phyloP scores from a whole-genome alignment of 768 basidiomycete genomes.

The Pisolithus sp. region DNA sequence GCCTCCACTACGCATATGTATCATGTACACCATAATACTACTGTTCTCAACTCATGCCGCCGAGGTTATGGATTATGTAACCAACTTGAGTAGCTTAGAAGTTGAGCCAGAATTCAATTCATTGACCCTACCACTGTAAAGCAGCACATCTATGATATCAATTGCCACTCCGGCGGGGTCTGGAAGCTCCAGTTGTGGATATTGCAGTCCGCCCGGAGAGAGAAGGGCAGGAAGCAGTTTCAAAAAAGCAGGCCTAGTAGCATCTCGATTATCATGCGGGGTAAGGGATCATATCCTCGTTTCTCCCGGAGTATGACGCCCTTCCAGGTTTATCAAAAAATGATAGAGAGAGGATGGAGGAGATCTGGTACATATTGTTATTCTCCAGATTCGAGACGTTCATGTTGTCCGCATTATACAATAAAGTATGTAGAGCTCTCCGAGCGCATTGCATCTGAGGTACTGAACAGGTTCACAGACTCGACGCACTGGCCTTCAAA shows the following conservation, averaged over 20 bases:
- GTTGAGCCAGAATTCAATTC: not conserved
- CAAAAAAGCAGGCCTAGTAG: slow-evolving; percentile 43
- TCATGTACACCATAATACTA: not conserved
- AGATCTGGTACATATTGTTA: slow-evolving; percentile 82
- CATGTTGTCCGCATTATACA: slow-evolving; percentile 94
- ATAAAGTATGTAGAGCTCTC: slow-evolving; percentile 56
- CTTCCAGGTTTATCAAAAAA: slow-evolving; percentile 64
- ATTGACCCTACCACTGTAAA: not conserved
- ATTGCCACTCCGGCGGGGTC: slow-evolving; percentile 21
- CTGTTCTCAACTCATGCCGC: not conserved
- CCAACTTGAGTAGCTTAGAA: not conserved
- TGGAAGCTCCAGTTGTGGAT: slow-evolving; percentile 50
- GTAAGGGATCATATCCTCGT: slow-evolving; percentile 24
- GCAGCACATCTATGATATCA: slow-evolving; percentile 21
- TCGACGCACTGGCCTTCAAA: slow-evolving; percentile 61
- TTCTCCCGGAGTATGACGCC: not conserved
- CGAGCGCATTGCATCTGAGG: slow-evolving; percentile 1
- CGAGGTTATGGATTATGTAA: not conserved
- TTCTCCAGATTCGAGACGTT: slow-evolving; percentile 71
- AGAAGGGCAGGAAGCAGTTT: slow-evolving; percentile 35
- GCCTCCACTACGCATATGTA: not conserved
- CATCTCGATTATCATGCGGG: slow-evolving; percentile 47
- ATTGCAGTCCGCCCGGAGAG: slow-evolving; percentile 53
- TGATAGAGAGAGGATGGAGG: slow-evolving; percentile 85
- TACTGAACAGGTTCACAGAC: slow-evolving; percentile 35